Evolutionary conservation across 129 eudicot genomes (phyloP), one percentile per base, ranked within the genome.

Genomic region (Ambrosia trifida): DNA sequence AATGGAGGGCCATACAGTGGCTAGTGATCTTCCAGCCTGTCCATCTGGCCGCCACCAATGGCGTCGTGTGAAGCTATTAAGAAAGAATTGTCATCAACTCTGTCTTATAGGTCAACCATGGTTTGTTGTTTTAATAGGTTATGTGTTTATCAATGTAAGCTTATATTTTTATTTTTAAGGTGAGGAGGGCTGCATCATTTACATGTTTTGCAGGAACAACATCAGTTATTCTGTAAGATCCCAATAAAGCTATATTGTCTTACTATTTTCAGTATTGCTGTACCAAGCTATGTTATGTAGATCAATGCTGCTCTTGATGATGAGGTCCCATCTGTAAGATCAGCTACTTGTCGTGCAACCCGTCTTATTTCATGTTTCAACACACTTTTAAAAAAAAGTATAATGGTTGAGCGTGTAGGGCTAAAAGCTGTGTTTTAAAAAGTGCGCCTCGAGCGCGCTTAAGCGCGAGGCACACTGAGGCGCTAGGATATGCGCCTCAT

Each of bases 181-280:
- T 89, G 53, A 81, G 96, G 53, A 81, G 96, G 86, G 94, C 95
- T 85, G 95, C 98, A 62, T 75, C 98, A 11, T 63, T 89, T 61
- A 93, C 95, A 73, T 93, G 96, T 74, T 93, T 93, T 78, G 96
- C 95, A 13, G 98, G 98, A 79, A n/a, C n/a, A n/a, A n/a, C n/a
- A n/a, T n/a, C n/a, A n/a, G n/a, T n/a, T n/a, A n/a, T n/a, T n/a
- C n/a, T n/a, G n/a, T n/a, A n/a, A n/a, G n/a, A n/a, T n/a, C n/a
- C n/a, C n/a, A n/a, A n/a, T n/a, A n/a, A n/a, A n/a, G n/a, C n/a
- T n/a, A n/a, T n/a, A n/a, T n/a, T n/a, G 28, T 24, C 28, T 24
- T 24, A 24, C 28, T 24, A 24, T 24, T 24, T 24, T 24, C 28
- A 24, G 28, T 24, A 24, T 24, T 24, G 28, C 0, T 24, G 28